Evolutionary conservation across 2,329 filamentous ascomycete genomes (phyloP).

Genomic region (Fonsecaea monophora): DNA sequence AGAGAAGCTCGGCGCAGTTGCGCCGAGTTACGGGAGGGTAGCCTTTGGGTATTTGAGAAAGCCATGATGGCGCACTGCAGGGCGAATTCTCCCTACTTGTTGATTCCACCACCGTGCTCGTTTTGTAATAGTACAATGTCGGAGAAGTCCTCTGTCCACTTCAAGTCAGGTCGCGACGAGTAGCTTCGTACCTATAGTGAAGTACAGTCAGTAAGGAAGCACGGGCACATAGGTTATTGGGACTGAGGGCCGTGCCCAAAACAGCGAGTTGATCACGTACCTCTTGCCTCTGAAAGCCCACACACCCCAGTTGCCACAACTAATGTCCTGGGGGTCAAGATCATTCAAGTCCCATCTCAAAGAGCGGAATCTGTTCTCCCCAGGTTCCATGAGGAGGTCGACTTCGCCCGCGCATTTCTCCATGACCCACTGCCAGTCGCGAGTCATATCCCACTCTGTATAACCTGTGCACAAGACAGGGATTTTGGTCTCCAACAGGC

Average conservation of each 20-base stretch:
- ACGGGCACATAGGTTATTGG: not conserved
- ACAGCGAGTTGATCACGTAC: slow-evolving; percentile 57
- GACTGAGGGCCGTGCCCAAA: not conserved
- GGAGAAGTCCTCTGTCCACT: not conserved
- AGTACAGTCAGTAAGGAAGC: slow-evolving; percentile 22
- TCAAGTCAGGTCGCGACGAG: slow-evolving; percentile 9
- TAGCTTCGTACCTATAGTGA: slow-evolving; percentile 40
- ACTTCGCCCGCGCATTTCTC: slow-evolving; percentile 88
- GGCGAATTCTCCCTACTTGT: not conserved
- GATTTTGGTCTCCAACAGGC: slow-evolving; percentile 91
- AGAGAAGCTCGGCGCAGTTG: slow-evolving; percentile 1
- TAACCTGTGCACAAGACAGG: slow-evolving; percentile 95
- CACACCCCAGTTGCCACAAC: slow-evolving; percentile 94
- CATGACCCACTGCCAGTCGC: slow-evolving; percentile 88
- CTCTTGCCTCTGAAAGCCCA: slow-evolving; percentile 98
- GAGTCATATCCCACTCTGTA: slow-evolving; percentile 91
- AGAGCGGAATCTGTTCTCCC: slow-evolving; percentile 93
- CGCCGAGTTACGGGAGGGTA: not conserved
- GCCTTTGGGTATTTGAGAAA: not conserved
- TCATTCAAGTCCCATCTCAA: slow-evolving; percentile 97
- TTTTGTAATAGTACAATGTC: slow-evolving; percentile 11
- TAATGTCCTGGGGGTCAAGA: slow-evolving; percentile 89
- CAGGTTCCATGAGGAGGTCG: slow-evolving; percentile 87
- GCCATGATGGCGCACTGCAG: not conserved
- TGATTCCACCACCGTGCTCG: not conserved